Base-by-base conservation (phyloP, 2,329 filamentous ascomycete species). In the Penicillium glabrum region DNA sequence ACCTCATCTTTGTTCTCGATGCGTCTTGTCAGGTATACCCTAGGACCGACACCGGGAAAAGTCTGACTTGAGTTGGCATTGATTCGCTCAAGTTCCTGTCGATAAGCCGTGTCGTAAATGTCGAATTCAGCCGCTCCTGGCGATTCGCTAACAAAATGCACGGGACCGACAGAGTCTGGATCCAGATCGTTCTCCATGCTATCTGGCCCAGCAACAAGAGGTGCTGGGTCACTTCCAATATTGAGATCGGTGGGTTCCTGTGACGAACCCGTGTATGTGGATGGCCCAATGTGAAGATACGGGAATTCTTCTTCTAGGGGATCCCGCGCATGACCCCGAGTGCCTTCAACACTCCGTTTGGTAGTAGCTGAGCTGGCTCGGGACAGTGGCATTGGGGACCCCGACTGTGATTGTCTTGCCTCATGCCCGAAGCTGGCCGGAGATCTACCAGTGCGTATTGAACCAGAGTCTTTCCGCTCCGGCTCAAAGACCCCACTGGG, bases 51-150 rank as follows among this genome's bases (percentile, higher is more conserved):
- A 55, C 79, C 77, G 14, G 68, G 68, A 26, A 69, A 65, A 24
- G 69, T 41, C 21, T 13, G 29, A 26, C 21, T 69, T 19, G 71
- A 63, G n/a, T 66, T 73, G 50, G 67, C 64, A 61, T 78, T 73
- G 66, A 97, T 93, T 16, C 88, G 83, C 57, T 89, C 83, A 27
- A 95, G 84, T 75, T 97, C 91, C 59, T 89, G 85, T 68, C 90
- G 86, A 71, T 96, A 97, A 0, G 93, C 93, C 1, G 84, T 86
- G 72, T 96, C 91, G 72, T 96, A 97, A 56, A 98, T 88, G 69
- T 95, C 87, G 65, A 91, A 91, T 58, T 96, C 91, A 6, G 90
- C 89, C 1, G 88, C 89, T 0, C 88, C 88, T 3, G 93, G 93
- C 1, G 90, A 96, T 73, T 96, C 92, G 29, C 90, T 90, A 41